Conservation (phyloP, 371 early-diverging fungal genomes). For the Haplosporangium sp. region DNA sequence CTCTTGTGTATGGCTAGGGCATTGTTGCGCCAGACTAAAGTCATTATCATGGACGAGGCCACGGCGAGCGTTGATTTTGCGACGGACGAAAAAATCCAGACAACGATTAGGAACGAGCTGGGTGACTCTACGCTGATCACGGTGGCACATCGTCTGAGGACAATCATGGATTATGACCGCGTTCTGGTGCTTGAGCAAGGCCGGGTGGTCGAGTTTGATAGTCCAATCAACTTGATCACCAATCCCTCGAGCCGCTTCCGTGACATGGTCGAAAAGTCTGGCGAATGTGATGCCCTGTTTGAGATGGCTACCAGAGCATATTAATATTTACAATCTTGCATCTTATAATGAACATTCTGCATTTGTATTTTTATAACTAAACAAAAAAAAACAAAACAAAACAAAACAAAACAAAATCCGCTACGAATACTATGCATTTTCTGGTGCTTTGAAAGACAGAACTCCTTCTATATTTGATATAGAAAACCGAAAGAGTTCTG, state of each 20-base stretch:
- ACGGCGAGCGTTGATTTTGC: slow-evolving; percentile 82
- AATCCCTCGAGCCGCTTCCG: slow-evolving; percentile 63
- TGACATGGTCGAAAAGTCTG: slow-evolving; percentile 75
- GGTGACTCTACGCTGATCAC: slow-evolving; percentile 68
- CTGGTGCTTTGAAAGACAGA: slow-evolving; percentile 17
- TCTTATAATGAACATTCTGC: too few relatives aligned
- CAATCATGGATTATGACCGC: slow-evolving; percentile 86
- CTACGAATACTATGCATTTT: not conserved
- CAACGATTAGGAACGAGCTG: slow-evolving; percentile 78
- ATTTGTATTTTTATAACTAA: too few relatives aligned
- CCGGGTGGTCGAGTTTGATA: slow-evolving; percentile 69
- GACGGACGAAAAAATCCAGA: slow-evolving; percentile 74
- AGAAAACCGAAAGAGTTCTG: slow-evolving; percentile 41
- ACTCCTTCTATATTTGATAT: slow-evolving; percentile 30
- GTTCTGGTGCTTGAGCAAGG: slow-evolving; percentile 78
- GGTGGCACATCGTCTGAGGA: slow-evolving; percentile 78
- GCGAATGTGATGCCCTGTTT: slow-evolving; percentile 69
- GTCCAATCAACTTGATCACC: slow-evolving; percentile 65
- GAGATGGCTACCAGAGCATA: slow-evolving; percentile 58
- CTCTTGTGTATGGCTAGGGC: slow-evolving; percentile 85
- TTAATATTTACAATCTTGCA: slow-evolving; percentile 7
- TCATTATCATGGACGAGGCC: slow-evolving; percentile 82
- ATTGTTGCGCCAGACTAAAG: slow-evolving; percentile 66
- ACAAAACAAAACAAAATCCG: too few relatives aligned
- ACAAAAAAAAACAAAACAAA: too few relatives aligned